Evolutionary conservation across 2,329 filamentous ascomycete genomes (phyloP).

Genomic region (Shiraia sp.): DNA sequence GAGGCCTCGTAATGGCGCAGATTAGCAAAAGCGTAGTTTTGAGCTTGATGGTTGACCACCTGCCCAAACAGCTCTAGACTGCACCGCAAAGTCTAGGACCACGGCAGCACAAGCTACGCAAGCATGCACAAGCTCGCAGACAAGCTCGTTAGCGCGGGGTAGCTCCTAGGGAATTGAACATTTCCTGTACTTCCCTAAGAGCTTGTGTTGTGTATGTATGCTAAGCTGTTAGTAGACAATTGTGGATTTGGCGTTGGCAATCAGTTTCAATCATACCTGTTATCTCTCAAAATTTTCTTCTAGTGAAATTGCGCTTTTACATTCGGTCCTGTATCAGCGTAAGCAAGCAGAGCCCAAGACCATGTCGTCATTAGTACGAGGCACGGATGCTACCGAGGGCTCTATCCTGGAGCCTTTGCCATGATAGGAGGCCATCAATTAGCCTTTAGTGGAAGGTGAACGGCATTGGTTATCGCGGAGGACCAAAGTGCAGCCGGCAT

Average conservation of each 20-base stretch:
- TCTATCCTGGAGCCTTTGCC: conserved; percentile 6
- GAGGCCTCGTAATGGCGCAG: too few species aligned
- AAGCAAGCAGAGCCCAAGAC: too few species aligned
- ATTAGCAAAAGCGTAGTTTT: too few species aligned
- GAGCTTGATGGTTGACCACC: conserved; percentile 5
- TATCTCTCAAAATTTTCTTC: too few species aligned
- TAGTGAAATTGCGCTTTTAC: neutral
- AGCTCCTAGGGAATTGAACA: neutral
- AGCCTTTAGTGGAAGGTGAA: conserved; percentile 20
- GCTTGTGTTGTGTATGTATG: too few species aligned
- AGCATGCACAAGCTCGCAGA: conserved; percentile 17
- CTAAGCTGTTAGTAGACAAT: too few species aligned
- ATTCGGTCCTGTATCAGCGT: too few species aligned
- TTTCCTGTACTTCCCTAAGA: too few species aligned
- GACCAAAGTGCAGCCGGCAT: too few species aligned
- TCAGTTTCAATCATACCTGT: too few species aligned
- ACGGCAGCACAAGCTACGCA: conserved; percentile 21
- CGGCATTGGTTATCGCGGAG: conserved; percentile 5
- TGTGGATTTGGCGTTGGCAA: too few species aligned
- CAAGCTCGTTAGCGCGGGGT: conserved; percentile 6
- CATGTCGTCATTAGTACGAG: conserved; percentile 10
- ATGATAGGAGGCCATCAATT: conserved; percentile 4
- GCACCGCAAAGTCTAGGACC: conserved; percentile 1
- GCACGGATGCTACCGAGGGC: conserved; percentile 1
- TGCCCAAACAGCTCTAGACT: conserved; percentile 21